Evolutionary conservation across 768 basidiomycete genomes (phyloP).

Genomic region (Psilocybe cyanescens): DNA sequence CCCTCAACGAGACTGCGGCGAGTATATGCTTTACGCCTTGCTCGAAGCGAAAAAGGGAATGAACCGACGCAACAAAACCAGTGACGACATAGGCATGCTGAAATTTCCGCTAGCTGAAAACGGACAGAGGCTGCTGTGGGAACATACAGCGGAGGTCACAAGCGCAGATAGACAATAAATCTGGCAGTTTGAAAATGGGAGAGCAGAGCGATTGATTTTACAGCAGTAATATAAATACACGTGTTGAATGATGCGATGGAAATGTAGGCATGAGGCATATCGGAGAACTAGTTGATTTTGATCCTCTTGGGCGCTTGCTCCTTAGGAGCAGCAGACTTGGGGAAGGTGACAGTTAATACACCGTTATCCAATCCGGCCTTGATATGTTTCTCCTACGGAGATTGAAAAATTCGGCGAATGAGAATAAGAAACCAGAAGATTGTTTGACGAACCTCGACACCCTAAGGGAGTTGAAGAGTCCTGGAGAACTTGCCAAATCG

Average conservation of each 20-base stretch:
- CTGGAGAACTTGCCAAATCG: slow-evolving; percentile 49
- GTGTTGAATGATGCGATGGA: too few relatives aligned
- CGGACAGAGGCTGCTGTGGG: slow-evolving; percentile 20
- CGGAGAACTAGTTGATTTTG: slow-evolving; percentile 22
- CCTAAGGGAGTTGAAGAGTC: slow-evolving; percentile 52
- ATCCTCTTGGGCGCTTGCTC: slow-evolving; percentile 35
- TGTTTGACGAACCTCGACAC: slow-evolving; percentile 48
- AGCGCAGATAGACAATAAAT: too few relatives aligned
- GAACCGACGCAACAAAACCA: slow-evolving; percentile 20
- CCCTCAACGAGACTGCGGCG: slow-evolving; percentile 27
- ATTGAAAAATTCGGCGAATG: slow-evolving; percentile 17
- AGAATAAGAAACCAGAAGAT: background rate
- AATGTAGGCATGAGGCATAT: background rate
- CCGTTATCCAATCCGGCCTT: slow-evolving; percentile 49
- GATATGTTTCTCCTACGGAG: slow-evolving; percentile 30
- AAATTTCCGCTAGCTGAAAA: slow-evolving; percentile 20
- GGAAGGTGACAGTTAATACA: slow-evolving; percentile 52
- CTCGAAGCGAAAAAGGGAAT: slow-evolving; percentile 27
- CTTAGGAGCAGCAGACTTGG: slow-evolving; percentile 35
- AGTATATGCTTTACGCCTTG: slow-evolving; percentile 36
- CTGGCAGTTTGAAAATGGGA: too few relatives aligned
- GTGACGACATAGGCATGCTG: slow-evolving; percentile 25
- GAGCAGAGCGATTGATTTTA: too few relatives aligned
- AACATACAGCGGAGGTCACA: slow-evolving; percentile 16
- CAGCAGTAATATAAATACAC: too few relatives aligned